A percentile compares a stretch with the other conserved stretches of the same genome.
Evolutionary conservation across 768 basidiomycete genomes (phyloP).

Genomic region (Rickenella mellea): DNA sequence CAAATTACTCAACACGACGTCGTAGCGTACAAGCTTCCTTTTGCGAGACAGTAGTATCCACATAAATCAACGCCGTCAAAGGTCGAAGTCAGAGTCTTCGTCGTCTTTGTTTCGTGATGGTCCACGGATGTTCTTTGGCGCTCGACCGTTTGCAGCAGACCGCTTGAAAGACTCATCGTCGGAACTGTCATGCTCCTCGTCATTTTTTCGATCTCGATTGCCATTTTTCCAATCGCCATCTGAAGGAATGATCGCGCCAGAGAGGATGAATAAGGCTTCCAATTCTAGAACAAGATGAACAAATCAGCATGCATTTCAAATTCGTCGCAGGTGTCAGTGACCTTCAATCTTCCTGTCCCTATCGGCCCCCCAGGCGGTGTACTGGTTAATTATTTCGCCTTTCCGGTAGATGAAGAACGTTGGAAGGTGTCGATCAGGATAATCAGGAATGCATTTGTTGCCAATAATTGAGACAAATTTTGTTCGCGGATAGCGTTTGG

Average conservation of each 20-base stretch:
- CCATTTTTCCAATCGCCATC: too few species aligned
- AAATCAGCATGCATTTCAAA: constrained; percentile 1
- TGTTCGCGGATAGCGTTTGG: constrained; percentile 77
- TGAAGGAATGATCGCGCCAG: constrained; percentile 53
- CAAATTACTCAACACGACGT: background rate
- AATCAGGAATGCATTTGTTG: constrained; percentile 91
- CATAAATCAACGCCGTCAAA: constrained; percentile 11
- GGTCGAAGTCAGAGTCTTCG: constrained; percentile 71
- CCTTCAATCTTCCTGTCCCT: constrained; percentile 71
- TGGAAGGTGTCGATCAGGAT: constrained; percentile 84
- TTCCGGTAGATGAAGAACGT: constrained; percentile 89
- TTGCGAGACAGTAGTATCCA: too few species aligned
- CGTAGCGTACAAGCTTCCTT: too few species aligned
- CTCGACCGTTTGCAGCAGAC: constrained; percentile 43
- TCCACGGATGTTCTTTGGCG: constrained; percentile 46
- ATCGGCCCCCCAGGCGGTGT: constrained; percentile 79
- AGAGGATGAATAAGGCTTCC: constrained; percentile 58
- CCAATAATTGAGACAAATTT: constrained; percentile 96
- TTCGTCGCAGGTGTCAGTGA: constrained; percentile 21
- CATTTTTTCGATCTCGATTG: constrained; percentile 21
- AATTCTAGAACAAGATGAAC: constrained; percentile 41
- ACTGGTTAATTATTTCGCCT: constrained; percentile 83
- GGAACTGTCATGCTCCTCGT: constrained; percentile 38
- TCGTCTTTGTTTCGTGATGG: constrained; percentile 39
- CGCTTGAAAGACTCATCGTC: constrained; percentile 45